These are phyloP conservation scores for Rugonectria rugulosa DNA, from an alignment of 2,329 filamentous ascomycete species.

Conservation along the genomic window DNA sequence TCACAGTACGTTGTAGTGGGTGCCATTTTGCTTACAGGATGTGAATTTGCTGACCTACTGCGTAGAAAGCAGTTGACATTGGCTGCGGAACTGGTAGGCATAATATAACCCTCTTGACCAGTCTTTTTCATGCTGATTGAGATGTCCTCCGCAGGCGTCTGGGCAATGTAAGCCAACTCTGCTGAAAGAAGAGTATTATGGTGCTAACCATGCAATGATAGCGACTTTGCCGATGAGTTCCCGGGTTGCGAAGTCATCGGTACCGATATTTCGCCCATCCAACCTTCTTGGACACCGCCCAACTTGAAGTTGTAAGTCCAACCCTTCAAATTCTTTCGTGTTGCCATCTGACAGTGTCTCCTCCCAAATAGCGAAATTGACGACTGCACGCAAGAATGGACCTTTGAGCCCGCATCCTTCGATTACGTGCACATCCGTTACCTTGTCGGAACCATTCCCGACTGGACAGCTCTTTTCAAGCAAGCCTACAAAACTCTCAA, in stretches of 20 bases:
- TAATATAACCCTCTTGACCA: background rate
- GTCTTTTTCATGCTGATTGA: background rate
- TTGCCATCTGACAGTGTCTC: background rate
- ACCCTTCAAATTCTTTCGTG: background rate
- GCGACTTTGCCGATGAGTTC: constrained; percentile 56
- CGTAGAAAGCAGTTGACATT: constrained; percentile 18
- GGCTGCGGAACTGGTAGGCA: constrained; percentile 22
- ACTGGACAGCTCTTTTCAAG: constrained; percentile 24
- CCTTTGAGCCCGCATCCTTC: constrained; percentile 9
- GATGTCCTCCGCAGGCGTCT: constrained; percentile 16
- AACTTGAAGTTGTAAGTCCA: constrained; percentile 24
- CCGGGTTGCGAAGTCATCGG: constrained; percentile 57
- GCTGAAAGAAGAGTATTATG: too few relatives aligned
- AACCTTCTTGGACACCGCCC: constrained; percentile 55
- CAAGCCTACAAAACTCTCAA: constrained; percentile 22
- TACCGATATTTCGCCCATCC: constrained; percentile 65
- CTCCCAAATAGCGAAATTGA: constrained; percentile 56
- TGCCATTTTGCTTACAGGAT: background rate
- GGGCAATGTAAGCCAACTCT: constrained; percentile 19
- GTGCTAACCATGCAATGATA: constrained; percentile 40
- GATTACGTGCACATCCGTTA: constrained; percentile 30
- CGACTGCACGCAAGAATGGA: constrained; percentile 58
- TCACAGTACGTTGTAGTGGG: constrained; percentile 3
- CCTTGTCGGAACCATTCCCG: constrained; percentile 23
- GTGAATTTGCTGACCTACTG: background rate